Evolutionary conservation across 305 asterid genomes (phyloP), one percentile per base, ranked within the genome.

Genomic region (Rubia tinctorum): DNA sequence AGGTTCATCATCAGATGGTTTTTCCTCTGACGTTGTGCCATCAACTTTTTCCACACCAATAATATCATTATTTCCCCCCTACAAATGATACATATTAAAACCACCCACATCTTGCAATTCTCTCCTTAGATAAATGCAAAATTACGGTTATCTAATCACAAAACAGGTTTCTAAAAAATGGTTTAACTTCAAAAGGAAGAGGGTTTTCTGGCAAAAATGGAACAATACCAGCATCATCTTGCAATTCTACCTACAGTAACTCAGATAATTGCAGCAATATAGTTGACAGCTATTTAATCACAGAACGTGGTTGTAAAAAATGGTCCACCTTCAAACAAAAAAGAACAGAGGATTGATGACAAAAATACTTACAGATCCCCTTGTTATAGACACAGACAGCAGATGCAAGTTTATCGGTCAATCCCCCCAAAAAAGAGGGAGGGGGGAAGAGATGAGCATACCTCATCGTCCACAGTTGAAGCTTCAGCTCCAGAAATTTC

Each of bases 381-480:
- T 17, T n/a, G n/a, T n/a, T n/a, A n/a, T n/a, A 18, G 3, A 9
- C 65, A 39, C 23, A 34, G n/a, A 65, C 51, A 55, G 37, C 73
- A 66, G 55, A 23, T 22, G 30, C 59, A 22, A 39, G 20, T 45
- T 6, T 17, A 66, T 65, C 59, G 18, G 39, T 6, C 66, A 65
- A 42, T 25, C 30, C 30, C 30, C 30, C 60, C 18, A 10, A 2
- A 6, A 53, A 53, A 53, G 7, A 10, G 22, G 3, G 18, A 42
- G 8, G 49, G 22, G 27, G 8, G 13, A 0, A 25, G 67, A 71
- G 49, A 71, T 59, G 55, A 45, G 72, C 65, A 59, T 86, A 92
- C 99, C 98, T 88, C 98, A 66, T 74, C 79, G 74, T 88, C 96
- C 82, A 83, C 91, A 66, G 83, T n/a, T 53, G 90, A 89, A 78